Conservation (phyloP, 2,329 filamentous ascomycete genomes). For the Myriosclerotinia scirpicola region DNA sequence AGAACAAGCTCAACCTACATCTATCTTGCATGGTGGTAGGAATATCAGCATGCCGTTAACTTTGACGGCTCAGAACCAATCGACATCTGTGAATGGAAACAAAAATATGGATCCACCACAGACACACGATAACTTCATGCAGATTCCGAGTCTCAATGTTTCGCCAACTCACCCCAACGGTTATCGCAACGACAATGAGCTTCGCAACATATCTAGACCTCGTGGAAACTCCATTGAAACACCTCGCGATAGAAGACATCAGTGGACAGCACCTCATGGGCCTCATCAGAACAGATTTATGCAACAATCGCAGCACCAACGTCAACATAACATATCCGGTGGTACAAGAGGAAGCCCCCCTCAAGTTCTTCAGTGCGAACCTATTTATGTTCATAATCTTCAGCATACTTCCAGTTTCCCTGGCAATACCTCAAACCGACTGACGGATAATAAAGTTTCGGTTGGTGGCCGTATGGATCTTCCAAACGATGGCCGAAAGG, state of each 20-base stretch:
- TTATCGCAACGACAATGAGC: not conserved
- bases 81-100: not conserved
- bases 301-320: not conserved
- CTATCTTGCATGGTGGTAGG: not conserved
- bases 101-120: not conserved
- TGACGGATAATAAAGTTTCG: not conserved
- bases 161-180: not conserved
- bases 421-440: not conserved
- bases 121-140: constrained; percentile 9
- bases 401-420: not conserved
- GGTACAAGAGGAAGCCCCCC: constrained; percentile 12
- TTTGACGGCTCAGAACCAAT: not conserved
- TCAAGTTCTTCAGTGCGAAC: not conserved
- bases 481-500: constrained; percentile 21
- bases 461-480: not conserved
- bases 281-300: not conserved
- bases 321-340: not conserved
- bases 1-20: not conserved
- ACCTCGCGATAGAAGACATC: not conserved
- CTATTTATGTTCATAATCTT: constrained; percentile 24
- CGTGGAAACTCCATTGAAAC: constrained; percentile 1
- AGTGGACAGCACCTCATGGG: constrained; percentile 1
- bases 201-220: not conserved
- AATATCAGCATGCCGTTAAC: constrained; percentile 4
- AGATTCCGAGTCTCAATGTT: not conserved